Base-by-base conservation (phyloP, 148 eudicot species). In the Silene conica region DNA sequence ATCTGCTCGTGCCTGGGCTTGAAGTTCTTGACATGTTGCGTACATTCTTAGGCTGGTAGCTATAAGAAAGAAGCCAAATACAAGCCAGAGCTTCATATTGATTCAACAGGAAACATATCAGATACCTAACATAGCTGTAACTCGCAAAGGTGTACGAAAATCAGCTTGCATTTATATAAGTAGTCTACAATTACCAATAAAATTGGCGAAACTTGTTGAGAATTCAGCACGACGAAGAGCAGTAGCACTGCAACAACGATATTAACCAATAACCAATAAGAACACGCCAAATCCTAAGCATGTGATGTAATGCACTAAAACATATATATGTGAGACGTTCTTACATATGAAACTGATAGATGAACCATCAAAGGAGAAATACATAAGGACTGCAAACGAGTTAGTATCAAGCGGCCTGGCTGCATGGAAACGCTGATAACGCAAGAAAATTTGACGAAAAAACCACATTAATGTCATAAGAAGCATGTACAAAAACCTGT, bases 21-120 rank as follows among this genome's bases (percentile, higher is more conserved):
- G 96, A 84, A 94, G 97, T 74, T 94, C 97, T 79, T 91, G 97
- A 82, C 97, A 94, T 63, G 97, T 91, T 43, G 98, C 97, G 68
- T 94, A 94, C 98, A 91, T 94, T 66, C 98, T 86, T 21, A 94
- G 74, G 78, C 86, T 85, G 58, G 98, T 88, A 60, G 98, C 97
- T 88, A 94, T 87, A 74, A 91, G 77, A 88, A 94, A 91, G 76
- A 89, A 90, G 67, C 95, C 97, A 81, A 94, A 84, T 62, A 88
- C 98, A 75, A 94, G 83, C 98, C 98, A 94, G 31, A 94, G 93
- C 98, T 93, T 69, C 77, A 81, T 73, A 67, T 8, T 54, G 5
- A 34, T 5, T 28, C n/a, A 69, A 62, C 55, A 25, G 12, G 46
- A 72, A 28, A 61, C 57, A 10, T 34, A 25, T 74, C 28, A 82